phyloP scores from a whole-genome alignment of 192 early-diverging fungal species.

The Coemansia sp. region DNA sequence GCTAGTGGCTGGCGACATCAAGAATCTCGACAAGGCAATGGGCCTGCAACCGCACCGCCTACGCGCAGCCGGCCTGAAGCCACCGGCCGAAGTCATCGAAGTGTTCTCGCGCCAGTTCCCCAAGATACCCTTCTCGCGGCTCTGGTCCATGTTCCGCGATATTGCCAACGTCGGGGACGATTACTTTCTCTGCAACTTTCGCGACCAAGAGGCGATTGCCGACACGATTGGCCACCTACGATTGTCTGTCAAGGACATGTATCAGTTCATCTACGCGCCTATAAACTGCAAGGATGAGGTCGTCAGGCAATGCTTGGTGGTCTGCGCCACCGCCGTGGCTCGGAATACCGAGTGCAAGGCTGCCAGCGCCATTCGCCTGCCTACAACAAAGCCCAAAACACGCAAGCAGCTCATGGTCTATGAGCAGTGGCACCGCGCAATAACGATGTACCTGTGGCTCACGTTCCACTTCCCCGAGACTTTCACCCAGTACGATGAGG shows the following conservation, averaged over 20 bases:
- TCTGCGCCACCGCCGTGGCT: constrained; percentile 39
- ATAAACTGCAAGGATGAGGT: constrained; percentile 48
- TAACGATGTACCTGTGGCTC: constrained; percentile 92
- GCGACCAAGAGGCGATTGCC: constrained; percentile 66
- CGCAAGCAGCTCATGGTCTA: constrained; percentile 54
- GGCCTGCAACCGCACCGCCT: constrained; percentile 33
- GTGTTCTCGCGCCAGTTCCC: constrained; percentile 74
- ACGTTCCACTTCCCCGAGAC: constrained; percentile 63
- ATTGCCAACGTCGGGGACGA: constrained; percentile 64
- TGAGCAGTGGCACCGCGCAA: constrained; percentile 75
- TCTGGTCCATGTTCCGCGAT: constrained; percentile 79
- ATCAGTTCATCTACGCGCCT: constrained; percentile 71
- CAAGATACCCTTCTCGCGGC: constrained; percentile 58
- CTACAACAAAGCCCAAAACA: constrained; percentile 17
- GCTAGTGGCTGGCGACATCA: constrained; percentile 16
- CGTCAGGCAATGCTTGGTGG: constrained; percentile 10
- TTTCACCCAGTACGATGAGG: constrained; percentile 59
- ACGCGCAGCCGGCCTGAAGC: constrained; percentile 70
- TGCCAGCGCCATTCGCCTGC: constrained; percentile 59
- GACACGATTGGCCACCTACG: constrained; percentile 63
- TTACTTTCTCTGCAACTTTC: constrained; percentile 81
- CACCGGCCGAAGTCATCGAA: constrained; percentile 76
- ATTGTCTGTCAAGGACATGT: constrained; percentile 69
- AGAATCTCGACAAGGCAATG: constrained; percentile 25
- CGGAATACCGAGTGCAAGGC: constrained; percentile 46